Conservation (phyloP, 441 rosid genomes). For the Syzygium malaccense region DNA sequence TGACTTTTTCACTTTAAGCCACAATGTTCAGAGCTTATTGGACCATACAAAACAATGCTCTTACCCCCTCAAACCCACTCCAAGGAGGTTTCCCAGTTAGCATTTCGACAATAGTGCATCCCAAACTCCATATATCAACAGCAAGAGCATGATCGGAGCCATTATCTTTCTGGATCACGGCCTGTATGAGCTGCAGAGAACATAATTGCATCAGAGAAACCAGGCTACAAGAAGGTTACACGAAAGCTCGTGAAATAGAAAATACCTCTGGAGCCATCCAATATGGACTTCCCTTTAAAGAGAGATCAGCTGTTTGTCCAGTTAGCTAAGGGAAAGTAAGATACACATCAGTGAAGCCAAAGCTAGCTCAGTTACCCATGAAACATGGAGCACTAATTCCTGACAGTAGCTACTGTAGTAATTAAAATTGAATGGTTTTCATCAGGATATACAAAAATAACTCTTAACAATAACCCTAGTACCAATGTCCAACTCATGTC, state of each 20-base stretch:
- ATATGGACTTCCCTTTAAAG: conserved; percentile 91
- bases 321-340: conserved; percentile 50
- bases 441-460: not conserved
- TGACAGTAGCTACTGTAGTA: not conserved
- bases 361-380: not conserved
- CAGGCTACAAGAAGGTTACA: not conserved
- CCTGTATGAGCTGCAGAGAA: conserved; percentile 70
- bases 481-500: not conserved
- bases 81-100: conserved; percentile 95
- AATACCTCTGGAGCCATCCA: conserved; percentile 99
- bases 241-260: not conserved
- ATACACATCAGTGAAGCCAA: not conserved
- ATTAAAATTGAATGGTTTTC: not conserved
- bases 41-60: conserved; percentile 2
- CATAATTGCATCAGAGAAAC: not conserved
- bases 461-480: not conserved
- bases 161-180: conserved; percentile 78
- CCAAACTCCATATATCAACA: conserved; percentile 98
- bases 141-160: conserved; percentile 80
- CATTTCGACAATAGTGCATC: conserved; percentile 97
- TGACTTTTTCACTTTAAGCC: not conserved
- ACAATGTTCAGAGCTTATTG: not conserved
- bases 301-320: conserved; percentile 83
- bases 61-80: conserved; percentile 95
- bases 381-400: not conserved